Percentiles rank a stretch among this genome's conserved stretches.
These are phyloP conservation scores for Malus hybrid DNA, from an alignment of 331 rosid genomes.

Conservation along the genomic window DNA sequence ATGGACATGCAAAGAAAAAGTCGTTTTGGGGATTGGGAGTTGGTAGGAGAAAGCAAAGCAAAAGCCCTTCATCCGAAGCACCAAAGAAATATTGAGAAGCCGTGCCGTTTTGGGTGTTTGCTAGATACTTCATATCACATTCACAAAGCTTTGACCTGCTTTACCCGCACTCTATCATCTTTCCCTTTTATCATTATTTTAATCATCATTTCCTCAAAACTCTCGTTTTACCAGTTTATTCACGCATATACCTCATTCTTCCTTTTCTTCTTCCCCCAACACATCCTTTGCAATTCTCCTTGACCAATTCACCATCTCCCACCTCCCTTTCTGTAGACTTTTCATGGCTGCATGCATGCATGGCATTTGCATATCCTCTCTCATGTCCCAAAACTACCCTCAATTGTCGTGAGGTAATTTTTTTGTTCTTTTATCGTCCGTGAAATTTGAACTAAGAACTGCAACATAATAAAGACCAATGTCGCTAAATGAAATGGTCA, in stretches of 20 bases:
- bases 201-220: neutral
- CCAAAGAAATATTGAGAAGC: slow-evolving; percentile 33
- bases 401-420: neutral
- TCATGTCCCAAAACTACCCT: neutral
- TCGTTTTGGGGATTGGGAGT: slow-evolving; percentile 36
- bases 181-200: slow-evolving; percentile 19
- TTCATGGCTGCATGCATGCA: neutral
- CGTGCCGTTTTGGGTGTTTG: slow-evolving; percentile 88
- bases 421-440: too few relatives aligned
- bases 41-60: slow-evolving; percentile 29
- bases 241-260: neutral
- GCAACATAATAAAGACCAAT: too few relatives aligned
- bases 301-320: slow-evolving; percentile 17
- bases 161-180: slow-evolving; percentile 44
- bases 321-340: neutral
- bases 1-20: slow-evolving; percentile 13
- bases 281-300: slow-evolving; percentile 9
- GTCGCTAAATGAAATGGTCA: too few relatives aligned
- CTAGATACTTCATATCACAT: neutral
- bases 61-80: slow-evolving; percentile 35
- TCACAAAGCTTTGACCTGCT: slow-evolving; percentile 13
- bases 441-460: neutral
- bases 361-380: neutral
- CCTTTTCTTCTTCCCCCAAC: slow-evolving; percentile 31
- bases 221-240: neutral